Percentiles rank a stretch among this genome's conserved stretches.
Evolutionary conservation across 345 rosid species (phyloP).

Genomic region (Linum trigynum): DNA sequence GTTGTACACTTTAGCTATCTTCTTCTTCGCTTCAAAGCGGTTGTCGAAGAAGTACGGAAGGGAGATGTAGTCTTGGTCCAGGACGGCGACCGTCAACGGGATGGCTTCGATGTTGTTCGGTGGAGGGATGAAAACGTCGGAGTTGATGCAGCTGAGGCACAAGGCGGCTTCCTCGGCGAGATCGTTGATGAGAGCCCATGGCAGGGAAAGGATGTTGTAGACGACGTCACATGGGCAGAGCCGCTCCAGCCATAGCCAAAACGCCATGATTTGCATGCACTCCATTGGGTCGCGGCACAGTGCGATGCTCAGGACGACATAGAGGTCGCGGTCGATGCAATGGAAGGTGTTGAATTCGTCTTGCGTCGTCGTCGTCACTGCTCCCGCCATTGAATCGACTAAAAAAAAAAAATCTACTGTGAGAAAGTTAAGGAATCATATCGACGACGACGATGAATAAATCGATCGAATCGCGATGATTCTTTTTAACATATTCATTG

Average conservation of each 20-base stretch:
- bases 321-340: constrained; percentile 37
- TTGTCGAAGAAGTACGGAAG: constrained; percentile 19
- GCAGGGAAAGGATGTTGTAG: constrained; percentile 27
- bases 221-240: constrained; percentile 20
- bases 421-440: too few species aligned
- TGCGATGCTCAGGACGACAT: constrained; percentile 25
- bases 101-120: constrained; percentile 4
- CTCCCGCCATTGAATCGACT: not conserved
- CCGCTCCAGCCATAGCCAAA: constrained; percentile 49
- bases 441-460: too few species aligned
- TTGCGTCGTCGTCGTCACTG: not conserved
- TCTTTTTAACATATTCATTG: too few species aligned
- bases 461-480: too few species aligned
- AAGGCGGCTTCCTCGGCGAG: constrained; percentile 38
- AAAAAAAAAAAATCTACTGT: too few species aligned
- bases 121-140: not conserved
- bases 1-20: constrained; percentile 18
- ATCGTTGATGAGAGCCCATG: constrained; percentile 22
- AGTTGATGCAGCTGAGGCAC: constrained; percentile 27
- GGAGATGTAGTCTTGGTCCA: constrained; percentile 23
- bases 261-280: constrained; percentile 32
- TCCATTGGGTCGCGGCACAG: constrained; percentile 39
- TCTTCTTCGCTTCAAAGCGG: constrained; percentile 17
- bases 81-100: constrained; percentile 23
- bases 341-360: constrained; percentile 36